A percentile compares a stretch with the other conserved stretches of the same genome.
Evolutionary conservation across 208 protist genomes (phyloP).

Genomic region (Trypanosoma platydactyli): DNA sequence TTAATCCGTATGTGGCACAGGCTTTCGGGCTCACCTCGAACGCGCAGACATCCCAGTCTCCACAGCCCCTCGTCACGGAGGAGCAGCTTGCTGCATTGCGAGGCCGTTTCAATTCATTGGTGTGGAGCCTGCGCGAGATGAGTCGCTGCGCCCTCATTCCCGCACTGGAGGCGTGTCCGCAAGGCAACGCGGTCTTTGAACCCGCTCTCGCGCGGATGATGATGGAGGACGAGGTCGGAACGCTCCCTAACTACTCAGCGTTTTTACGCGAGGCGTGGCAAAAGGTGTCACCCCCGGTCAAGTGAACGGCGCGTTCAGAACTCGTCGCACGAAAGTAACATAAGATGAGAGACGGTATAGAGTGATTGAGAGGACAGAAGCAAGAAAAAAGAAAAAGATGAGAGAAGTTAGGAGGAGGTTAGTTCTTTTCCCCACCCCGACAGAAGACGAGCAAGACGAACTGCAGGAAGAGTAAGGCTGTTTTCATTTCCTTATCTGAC

Average conservation of each 20-base stretch:
- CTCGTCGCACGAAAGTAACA: neutral
- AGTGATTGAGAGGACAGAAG: neutral
- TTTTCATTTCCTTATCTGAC: no score
- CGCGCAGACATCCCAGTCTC: constrained; percentile 18
- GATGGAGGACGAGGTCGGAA: constrained; percentile 64
- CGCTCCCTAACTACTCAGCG: constrained; percentile 56
- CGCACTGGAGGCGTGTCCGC: constrained; percentile 42
- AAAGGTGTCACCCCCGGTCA: constrained; percentile 25
- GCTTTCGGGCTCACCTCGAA: constrained; percentile 44
- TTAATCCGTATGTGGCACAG: constrained; percentile 39
- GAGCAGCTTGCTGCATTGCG: constrained; percentile 61
- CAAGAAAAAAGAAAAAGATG: constrained; percentile 10
- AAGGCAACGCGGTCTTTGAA: constrained; percentile 62
- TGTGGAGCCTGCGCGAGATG: constrained; percentile 41
- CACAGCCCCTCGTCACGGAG: constrained; percentile 29
- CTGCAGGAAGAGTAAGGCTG: no score
- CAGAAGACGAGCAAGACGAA: neutral
- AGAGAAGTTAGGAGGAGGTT: neutral
- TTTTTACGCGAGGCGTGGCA: constrained; percentile 68
- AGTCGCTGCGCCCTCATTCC: constrained; percentile 41
- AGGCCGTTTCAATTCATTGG: constrained; percentile 47
- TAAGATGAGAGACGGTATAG: neutral
- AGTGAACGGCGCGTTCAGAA: neutral
- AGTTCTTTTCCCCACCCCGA: neutral
- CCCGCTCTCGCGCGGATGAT: constrained; percentile 63